Evolutionary conservation across 352 stramenopile species (phyloP).

Genomic region (Globisporangium carolinianum): DNA sequence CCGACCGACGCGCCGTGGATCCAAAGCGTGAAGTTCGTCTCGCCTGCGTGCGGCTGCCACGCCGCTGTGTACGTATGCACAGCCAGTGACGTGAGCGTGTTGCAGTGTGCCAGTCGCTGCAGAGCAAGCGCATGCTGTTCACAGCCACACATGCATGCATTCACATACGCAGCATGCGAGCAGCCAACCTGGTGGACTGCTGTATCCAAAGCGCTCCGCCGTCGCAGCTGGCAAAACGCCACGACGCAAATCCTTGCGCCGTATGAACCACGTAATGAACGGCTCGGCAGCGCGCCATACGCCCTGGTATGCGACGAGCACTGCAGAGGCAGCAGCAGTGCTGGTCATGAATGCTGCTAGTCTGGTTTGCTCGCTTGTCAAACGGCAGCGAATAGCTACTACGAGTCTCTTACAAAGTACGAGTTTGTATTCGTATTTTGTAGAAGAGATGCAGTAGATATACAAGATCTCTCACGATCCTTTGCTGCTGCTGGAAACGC

Average conservation of each 20-base stretch:
- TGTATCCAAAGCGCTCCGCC: conserved; percentile 48
- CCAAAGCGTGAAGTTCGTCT: conserved; percentile 38
- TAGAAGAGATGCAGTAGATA: not conserved
- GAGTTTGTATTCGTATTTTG: not conserved
- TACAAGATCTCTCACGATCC: not conserved
- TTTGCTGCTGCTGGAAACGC: conserved; percentile 1
- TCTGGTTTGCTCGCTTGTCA: not conserved
- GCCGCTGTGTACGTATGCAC: conserved; percentile 7
- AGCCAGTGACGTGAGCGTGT: not conserved
- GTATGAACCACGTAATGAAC: conserved; percentile 46
- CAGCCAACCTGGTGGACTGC: conserved; percentile 21
- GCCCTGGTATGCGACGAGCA: conserved; percentile 33
- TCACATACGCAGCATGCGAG: not conserved
- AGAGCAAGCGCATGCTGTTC: too few species aligned
- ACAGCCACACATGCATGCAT: not conserved
- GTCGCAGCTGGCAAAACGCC: conserved; percentile 26
- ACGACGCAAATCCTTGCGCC: conserved; percentile 36
- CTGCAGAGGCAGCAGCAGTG: conserved; percentile 1
- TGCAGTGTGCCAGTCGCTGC: not conserved
- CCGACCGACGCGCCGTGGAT: conserved; percentile 72
- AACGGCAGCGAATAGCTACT: not conserved
- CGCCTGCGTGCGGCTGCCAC: conserved; percentile 14
- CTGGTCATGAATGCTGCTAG: not conserved
- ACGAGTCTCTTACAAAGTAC: not conserved
- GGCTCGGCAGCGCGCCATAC: conserved; percentile 46